Conservation (phyloP, 768 basidiomycete genomes). For the Wakefieldia striispora region DNA sequence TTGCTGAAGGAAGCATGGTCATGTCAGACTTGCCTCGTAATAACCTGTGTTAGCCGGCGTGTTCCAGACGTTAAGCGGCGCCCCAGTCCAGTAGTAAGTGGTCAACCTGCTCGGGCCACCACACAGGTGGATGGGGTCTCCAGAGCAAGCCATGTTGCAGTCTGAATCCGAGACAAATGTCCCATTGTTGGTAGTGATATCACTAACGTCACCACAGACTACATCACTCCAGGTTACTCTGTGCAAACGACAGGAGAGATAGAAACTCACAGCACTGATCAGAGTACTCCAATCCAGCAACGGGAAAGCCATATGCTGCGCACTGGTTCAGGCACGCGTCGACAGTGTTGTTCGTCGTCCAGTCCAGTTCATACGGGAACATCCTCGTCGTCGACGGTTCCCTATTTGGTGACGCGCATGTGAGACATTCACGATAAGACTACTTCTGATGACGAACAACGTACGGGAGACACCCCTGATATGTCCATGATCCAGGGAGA, state of each 20-base stretch:
- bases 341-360: constrained; percentile 61
- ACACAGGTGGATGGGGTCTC: constrained; percentile 68
- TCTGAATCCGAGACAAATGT: constrained; percentile 34
- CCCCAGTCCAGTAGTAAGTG: constrained; percentile 54
- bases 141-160: constrained; percentile 59
- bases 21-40: constrained; percentile 55
- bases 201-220: constrained; percentile 71
- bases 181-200: constrained; percentile 42
- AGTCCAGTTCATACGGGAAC: constrained; percentile 61
- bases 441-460: constrained; percentile 17
- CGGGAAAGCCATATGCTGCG: constrained; percentile 67
- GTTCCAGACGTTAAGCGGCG: constrained; percentile 56
- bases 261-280: constrained; percentile 78
- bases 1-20: too few species aligned
- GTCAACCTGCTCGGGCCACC: constrained; percentile 55
- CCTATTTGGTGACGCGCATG: constrained; percentile 30
- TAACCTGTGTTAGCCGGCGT: constrained; percentile 61
- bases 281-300: constrained; percentile 66
- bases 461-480: constrained; percentile 66
- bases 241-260: too few species aligned
- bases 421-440: neutral
- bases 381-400: constrained; percentile 45
- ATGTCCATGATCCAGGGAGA: constrained; percentile 63
- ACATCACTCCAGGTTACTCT: too few species aligned
- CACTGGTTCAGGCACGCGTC: constrained; percentile 67